Evolutionary conservation across 2,329 filamentous ascomycete species (phyloP).

Genomic region (Colletotrichum endophyticum): DNA sequence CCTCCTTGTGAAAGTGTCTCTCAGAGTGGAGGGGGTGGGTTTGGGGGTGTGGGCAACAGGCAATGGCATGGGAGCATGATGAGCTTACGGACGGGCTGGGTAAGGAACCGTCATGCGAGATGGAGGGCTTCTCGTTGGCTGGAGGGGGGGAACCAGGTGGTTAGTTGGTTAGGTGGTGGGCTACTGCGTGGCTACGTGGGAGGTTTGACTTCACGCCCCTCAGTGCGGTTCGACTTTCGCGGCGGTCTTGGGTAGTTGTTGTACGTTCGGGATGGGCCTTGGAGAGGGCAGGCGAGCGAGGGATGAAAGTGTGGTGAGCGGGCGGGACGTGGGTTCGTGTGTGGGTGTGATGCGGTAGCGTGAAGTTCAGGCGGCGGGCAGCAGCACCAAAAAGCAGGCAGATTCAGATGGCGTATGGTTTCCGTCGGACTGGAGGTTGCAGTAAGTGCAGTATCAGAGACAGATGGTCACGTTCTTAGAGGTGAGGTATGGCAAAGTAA

Average conservation of each 20-base stretch:
- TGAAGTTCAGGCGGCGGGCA: background rate
- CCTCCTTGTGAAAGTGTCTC: constrained; percentile 6
- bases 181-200: background rate
- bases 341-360: background rate
- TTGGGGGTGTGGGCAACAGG: background rate
- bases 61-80: background rate
- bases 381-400: background rate
- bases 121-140: constrained; percentile 18
- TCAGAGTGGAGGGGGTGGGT: background rate
- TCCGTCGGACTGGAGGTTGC: background rate
- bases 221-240: background rate
- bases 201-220: background rate
- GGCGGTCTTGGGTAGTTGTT: constrained; percentile 7
- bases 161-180: background rate
- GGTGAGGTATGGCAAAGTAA: background rate
- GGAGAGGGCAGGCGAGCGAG: background rate
- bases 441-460: background rate
- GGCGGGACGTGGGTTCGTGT: background rate
- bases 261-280: constrained; percentile 16
- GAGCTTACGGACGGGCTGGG: constrained; percentile 15
- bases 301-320: background rate
- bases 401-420: background rate
- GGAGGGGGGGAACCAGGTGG: background rate
- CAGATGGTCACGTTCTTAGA: background rate
- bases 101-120: constrained; percentile 16